phyloP scores from a whole-genome alignment of 1,139 yeast genomes.

The Saccharomycopsis hybrid region DNA sequence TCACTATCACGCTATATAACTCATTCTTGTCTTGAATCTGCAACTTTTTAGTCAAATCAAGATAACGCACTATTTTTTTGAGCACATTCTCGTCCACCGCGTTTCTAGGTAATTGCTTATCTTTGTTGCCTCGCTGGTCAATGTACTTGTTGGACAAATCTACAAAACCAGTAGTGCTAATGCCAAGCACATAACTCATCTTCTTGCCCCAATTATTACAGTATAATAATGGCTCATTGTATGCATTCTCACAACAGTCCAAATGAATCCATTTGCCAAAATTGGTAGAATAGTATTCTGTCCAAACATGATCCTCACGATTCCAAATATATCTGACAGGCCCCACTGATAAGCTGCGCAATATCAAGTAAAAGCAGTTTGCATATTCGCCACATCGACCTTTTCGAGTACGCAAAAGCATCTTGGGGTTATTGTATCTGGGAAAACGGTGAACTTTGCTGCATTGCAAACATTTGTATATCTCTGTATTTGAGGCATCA shows the following conservation, averaged over 20 bases:
- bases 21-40: conserved; percentile 33
- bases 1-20: conserved; percentile 30
- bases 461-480: conserved; percentile 56
- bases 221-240: conserved; percentile 73
- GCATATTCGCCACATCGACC: conserved; percentile 99
- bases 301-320: conserved; percentile 94
- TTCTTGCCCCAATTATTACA: conserved; percentile 86
- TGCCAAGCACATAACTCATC: conserved; percentile 82
- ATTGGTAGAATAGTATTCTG: conserved; percentile 67
- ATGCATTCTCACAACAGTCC: conserved; percentile 84
- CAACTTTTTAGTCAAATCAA: conserved; percentile 31
- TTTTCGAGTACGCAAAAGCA: conserved; percentile 49
- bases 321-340: conserved; percentile 72
- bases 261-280: conserved; percentile 76
- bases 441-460: conserved; percentile 50
- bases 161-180: conserved; percentile 49
- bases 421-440: conserved; percentile 63
- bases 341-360: conserved; percentile 59
- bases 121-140: conserved; percentile 31
- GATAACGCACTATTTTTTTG: conserved; percentile 8
- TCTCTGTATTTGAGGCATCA: conserved; percentile 48
- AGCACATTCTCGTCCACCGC: conserved; percentile 34
- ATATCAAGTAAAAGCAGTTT: conserved; percentile 65
- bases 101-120: conserved; percentile 46
- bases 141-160: conserved; percentile 74